Conservation (phyloP, 352 stramenopile genomes). For the Phytophthora idaei region DNA sequence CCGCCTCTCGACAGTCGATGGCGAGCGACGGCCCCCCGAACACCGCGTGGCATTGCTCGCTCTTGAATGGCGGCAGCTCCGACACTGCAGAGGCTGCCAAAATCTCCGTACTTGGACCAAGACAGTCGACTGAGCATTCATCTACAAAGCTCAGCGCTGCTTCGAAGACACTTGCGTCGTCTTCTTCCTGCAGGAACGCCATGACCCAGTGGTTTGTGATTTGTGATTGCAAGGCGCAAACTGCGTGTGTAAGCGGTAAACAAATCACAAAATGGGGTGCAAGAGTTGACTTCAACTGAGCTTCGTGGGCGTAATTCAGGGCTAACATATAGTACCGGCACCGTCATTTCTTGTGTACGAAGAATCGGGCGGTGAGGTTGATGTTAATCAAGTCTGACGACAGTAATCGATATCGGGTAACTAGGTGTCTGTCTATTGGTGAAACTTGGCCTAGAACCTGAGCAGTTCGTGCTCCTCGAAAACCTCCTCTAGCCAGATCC, state of each 20-base stretch:
- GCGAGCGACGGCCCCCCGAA: constrained; percentile 21
- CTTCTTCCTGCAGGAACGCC: constrained; percentile 27
- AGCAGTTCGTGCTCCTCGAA: constrained; percentile 73
- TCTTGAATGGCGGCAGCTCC: constrained; percentile 2
- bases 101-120: not conserved
- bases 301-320: too few relatives aligned
- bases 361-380: too few relatives aligned
- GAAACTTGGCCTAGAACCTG: constrained; percentile 28
- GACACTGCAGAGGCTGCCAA: not conserved
- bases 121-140: constrained; percentile 11
- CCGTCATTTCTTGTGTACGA: too few relatives aligned
- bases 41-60: not conserved
- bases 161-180: constrained; percentile 25
- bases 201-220: constrained; percentile 11
- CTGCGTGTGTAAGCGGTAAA: not conserved
- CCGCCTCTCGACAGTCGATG: constrained; percentile 15
- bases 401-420: too few relatives aligned
- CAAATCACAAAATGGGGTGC: not conserved
- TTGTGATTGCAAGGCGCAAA: not conserved
- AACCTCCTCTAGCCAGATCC: constrained; percentile 69
- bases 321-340: too few relatives aligned
- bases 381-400: too few relatives aligned
- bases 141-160: constrained; percentile 36
- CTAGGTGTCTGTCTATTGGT: constrained; percentile 1
- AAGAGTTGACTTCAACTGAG: not conserved